Base-by-base conservation (phyloP, 2,329 filamentous ascomycete genomes). In the Dothiorella sarmentorum region DNA sequence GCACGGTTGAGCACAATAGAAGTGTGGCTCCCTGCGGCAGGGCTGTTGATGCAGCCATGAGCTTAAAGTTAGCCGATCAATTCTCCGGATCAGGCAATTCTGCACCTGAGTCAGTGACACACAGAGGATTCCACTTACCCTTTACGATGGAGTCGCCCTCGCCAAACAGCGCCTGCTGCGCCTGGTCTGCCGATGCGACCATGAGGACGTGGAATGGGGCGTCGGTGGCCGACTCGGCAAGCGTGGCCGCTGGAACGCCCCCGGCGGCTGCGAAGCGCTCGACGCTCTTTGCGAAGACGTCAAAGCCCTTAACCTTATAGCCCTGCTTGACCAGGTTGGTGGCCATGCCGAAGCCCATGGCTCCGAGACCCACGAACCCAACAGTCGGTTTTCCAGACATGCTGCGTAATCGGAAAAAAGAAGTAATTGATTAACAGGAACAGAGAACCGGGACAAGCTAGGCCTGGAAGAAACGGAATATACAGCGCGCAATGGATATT, bases 321-420 rank as follows among this genome's bases (percentile, higher is more conserved):
- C 86, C 86, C 63, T 82, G 75, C 64, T 85, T 84, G 66, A 90
- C 77, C 44, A 91, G 82, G 68, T 90, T 82, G 61, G 83, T 88
- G 63, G 88, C 88, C 88, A 91, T 91, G 69, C 88, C 88, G 70
- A 90, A 88, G 68, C 88, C 88, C 88, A 91, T 91, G 73, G 88
- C 88, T 59, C 88, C 88, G 3, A 91, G 85, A 77, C 88, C 88
- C 63, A 88, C 85, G 73, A 90, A 90, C 63, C 84, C 82, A 56
- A 89, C 76, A 56, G 73, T 67, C 24, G 79, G 77, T 67, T 79
- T 81, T 52, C 62, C 22, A 22, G 56, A 44, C 49, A 53, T 59
- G 35, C 10, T 31, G 17, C n/a, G 56, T 18, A 38, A 29, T 18
- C 18, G 6, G 31, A 13, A 20, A 31, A 42, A 6, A 31, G 10